Evolutionary conservation across 2,329 filamentous ascomycete genomes (phyloP), one percentile per base, ranked within the genome.

Genomic region (Cordyceps farinosa): DNA sequence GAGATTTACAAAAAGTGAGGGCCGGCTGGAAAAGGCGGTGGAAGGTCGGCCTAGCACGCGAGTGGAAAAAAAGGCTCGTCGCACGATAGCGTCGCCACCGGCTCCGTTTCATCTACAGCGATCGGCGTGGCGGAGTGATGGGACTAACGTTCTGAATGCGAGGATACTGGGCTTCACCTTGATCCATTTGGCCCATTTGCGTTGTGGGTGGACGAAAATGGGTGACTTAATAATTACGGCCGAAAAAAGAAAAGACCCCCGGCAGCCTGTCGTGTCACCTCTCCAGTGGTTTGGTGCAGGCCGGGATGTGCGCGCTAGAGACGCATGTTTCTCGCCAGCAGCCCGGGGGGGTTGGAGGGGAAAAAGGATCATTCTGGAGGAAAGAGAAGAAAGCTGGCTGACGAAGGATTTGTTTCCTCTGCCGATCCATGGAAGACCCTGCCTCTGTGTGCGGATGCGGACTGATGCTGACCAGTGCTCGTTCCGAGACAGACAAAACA

Each of bases 21-120:
- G 22, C 22, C 10, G 34, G 7, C 27, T 40, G 51, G 11, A 42
- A 40, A 54, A 54, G 40, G 54, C 54, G 40, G 54, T 47, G 54
- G 54, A 47, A 57, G 30, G 10, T 29, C 9, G 9, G 34, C 5
- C 9, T n/a, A 22, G 32, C 32, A 44, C 15, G 11, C 29, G 3
- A 7, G 13, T 44, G 17, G 9, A 48, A 30, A 15, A 48, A 30
- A 29, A 29, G 5, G 9, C 11, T 15, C 29, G n/a, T 36, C 17
- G 17, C 17, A 45, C 42, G 5, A 45, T 22, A 34, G 15, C 30
- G 53, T 56, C 38, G 40, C 38, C 15, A 38, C 27, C 3, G 52
- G 53, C 53, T 56, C 53, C 38, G 53, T 45, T 56, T 56, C 38
- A 30, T 56, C 53, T 45, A 38, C 38, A 56, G 53, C n/a, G 38